Evolutionary conservation across 2,329 filamentous ascomycete species (phyloP), one percentile per base, ranked within the genome.

Genomic region (Fusarium caatingaense): DNA sequence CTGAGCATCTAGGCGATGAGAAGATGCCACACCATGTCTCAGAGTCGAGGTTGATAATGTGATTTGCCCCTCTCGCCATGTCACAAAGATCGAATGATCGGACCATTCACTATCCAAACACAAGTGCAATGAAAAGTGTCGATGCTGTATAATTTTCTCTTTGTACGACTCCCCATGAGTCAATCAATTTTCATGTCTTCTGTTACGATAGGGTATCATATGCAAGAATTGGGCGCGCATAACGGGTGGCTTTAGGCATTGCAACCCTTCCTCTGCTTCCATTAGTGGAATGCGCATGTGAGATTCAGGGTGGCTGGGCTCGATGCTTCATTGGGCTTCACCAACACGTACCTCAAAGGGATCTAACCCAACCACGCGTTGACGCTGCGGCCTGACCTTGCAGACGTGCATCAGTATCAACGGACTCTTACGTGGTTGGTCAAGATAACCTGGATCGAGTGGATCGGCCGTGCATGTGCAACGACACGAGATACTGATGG

Each of bases 11-110:
- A 62, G 47, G 45, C 21, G 47, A 41, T 28, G 40, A 32, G 50
- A 62, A 49, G 55, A 21, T 63, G 41, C 45, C 68, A 66, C 58
- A 59, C 59, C 41, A 44, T 70, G 68, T 72, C 71, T 72, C 59
- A 70, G 45, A 56, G 32, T 49, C 42, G 42, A 62, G 55, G 45
- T 63, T 58, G 46, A 60, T 62, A 68, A 61, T 63, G 59, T n/a
- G 11, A 4, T n/a, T n/a, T 37, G 59, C 48, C 64, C 40, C 57
- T 50, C 62, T 69, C 66, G 66, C 72, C 66, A 74, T 74, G 65
- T 71, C 64, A 72, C 66, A 28, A 47, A 68, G 61, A 72, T 72
- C 64, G 72, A 71, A 74, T 54, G 68, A 74, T 64, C 50, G 51
- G 50, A 58, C 56, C 42, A 32, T 61, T 58, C 58, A 42, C 55